Conservation (phyloP, 306 rosid genomes). For the Acacia confusa region DNA sequence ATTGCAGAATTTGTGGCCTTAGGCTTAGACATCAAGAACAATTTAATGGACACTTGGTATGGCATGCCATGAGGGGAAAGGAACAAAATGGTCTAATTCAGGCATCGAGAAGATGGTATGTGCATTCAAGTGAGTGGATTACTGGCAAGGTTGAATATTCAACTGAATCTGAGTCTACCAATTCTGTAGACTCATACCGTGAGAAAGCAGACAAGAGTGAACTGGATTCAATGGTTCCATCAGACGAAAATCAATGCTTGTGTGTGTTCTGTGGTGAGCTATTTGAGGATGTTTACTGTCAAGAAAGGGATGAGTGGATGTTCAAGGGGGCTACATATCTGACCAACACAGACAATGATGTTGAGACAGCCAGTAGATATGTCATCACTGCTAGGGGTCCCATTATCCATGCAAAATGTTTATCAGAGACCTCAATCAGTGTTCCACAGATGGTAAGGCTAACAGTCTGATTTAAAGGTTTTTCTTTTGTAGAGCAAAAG, state of each 20-base stretch:
- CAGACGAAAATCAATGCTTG: constrained; percentile 75
- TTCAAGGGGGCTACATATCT: constrained; percentile 71
- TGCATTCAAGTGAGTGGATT: constrained; percentile 54
- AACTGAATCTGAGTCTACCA: constrained; percentile 34
- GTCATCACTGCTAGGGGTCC: constrained; percentile 49
- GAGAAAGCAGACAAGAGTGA: constrained; percentile 36
- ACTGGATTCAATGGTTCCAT: constrained; percentile 51
- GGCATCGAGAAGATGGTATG: constrained; percentile 71
- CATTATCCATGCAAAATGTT: constrained; percentile 75
- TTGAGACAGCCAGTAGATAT: constrained; percentile 36
- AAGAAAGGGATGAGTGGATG: constrained; percentile 73
- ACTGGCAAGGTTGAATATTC: constrained; percentile 49
- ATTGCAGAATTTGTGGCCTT: constrained; percentile 63
- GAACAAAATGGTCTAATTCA: constrained; percentile 38
- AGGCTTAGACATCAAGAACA: constrained; percentile 53
- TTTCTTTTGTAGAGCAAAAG: neutral
- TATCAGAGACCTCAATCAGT: constrained; percentile 50
- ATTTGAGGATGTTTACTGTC: constrained; percentile 79
- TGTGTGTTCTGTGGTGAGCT: constrained; percentile 80
- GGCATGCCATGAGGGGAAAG: constrained; percentile 59
- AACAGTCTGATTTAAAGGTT: neutral
- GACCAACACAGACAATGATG: constrained; percentile 36
- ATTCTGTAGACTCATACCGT: constrained; percentile 33
- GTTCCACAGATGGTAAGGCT: constrained; percentile 51
- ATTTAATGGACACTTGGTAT: constrained; percentile 66